These are phyloP conservation scores for Petunia axillaris DNA, from an alignment of 257 asterid species.

Conservation along the genomic window DNA sequence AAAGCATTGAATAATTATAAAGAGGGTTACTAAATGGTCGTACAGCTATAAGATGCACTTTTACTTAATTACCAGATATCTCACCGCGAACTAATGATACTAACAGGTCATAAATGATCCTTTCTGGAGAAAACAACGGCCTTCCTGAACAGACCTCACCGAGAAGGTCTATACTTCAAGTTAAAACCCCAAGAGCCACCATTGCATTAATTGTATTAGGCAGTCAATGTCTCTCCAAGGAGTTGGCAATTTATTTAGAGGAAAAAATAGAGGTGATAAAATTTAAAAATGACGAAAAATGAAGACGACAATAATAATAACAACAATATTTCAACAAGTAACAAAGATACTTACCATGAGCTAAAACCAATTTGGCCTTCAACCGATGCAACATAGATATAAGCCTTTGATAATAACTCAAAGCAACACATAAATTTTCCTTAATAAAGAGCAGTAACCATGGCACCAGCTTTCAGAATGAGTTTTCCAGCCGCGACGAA, in stretches of 20 bases:
- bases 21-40: too few relatives aligned
- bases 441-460: not conserved
- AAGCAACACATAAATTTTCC: not conserved
- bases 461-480: constrained; percentile 6
- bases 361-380: not conserved
- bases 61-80: not conserved
- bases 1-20: too few relatives aligned
- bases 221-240: constrained; percentile 16
- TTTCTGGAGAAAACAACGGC: not conserved
- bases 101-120: not conserved
- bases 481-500: constrained; percentile 21
- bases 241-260: not conserved
- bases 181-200: not conserved
- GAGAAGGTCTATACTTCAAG: constrained; percentile 16
- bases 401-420: constrained; percentile 16
- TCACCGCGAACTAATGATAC: not conserved
- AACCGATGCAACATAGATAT: not conserved
- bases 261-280: not conserved
- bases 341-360: not conserved
- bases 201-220: constrained; percentile 5
- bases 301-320: not conserved
- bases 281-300: not conserved
- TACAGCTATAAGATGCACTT: not conserved
- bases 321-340: not conserved
- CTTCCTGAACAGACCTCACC: not conserved